Percentiles rank a stretch among this genome's conserved stretches.
Evolutionary conservation across 495 filamentous ascomycete species (phyloP).

Genomic region (Neurospora sp.): DNA sequence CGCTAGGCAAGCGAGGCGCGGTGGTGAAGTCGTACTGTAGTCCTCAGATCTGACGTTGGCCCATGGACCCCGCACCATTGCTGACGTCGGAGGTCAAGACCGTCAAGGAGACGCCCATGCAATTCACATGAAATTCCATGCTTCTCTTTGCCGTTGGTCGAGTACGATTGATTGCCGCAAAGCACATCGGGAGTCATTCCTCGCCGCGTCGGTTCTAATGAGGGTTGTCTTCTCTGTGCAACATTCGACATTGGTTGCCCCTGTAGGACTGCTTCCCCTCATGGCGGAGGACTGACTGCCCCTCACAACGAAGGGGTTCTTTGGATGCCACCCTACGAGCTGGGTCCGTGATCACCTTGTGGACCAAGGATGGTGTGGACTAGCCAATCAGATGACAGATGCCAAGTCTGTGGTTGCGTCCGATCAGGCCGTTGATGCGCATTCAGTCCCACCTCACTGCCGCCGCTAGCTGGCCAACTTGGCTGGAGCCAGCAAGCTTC

Average conservation of each 20-base stretch:
- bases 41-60: not conserved
- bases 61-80: not conserved
- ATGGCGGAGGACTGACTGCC: not conserved
- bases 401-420: not conserved
- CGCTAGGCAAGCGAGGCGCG: not conserved
- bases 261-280: not conserved
- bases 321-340: slow-evolving; percentile 6
- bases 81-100: not conserved
- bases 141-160: not conserved
- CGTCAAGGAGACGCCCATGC: not conserved
- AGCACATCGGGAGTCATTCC: not conserved
- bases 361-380: not conserved
- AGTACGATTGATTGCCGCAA: not conserved
- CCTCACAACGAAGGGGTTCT: not conserved
- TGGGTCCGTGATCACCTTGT: slow-evolving; percentile 15
- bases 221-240: not conserved
- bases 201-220: not conserved
- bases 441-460: not conserved
- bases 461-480: not conserved
- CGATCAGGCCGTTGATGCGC: not conserved
- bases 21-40: not conserved
- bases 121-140: not conserved
- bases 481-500: not conserved
- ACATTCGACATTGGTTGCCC: not conserved
- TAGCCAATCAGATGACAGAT: slow-evolving; percentile 3